These are phyloP conservation scores for Neckera pumila DNA, from an alignment of 225 moss, liverwort and hornwort species.

Conservation along the genomic window DNA sequence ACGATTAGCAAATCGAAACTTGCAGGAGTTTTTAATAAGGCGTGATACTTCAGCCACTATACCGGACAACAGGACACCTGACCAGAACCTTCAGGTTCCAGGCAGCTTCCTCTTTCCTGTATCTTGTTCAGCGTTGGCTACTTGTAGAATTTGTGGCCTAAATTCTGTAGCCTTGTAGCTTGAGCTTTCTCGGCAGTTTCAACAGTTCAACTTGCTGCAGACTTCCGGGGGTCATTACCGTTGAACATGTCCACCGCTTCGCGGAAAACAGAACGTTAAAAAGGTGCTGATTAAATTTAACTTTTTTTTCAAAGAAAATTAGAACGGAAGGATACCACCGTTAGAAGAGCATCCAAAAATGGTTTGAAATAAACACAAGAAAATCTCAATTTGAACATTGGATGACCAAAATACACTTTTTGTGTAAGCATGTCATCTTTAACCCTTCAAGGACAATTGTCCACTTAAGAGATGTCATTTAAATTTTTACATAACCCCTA, in stretches of 20 bases:
- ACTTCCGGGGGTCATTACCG: background rate
- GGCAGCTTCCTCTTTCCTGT: background rate
- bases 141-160: background rate
- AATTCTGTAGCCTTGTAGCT: background rate
- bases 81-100: background rate
- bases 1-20: too few relatives aligned
- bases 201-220: too few relatives aligned
- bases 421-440: background rate
- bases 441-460: background rate
- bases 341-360: background rate
- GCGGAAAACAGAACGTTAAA: fast-evolving
- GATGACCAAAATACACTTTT: background rate
- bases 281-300: background rate
- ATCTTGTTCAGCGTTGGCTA: background rate
- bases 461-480: background rate
- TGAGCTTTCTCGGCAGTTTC: background rate
- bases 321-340: background rate
- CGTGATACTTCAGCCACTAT: background rate
- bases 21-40: background rate
- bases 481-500: background rate
- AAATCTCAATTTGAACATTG: background rate
- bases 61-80: background rate
- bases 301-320: too few relatives aligned
- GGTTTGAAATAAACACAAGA: background rate
- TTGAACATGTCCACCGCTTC: background rate